A percentile compares a stretch with the other conserved stretches of the same genome.
phyloP scores from a whole-genome alignment of 139 green algal species.

The Micractinium sp. region DNA sequence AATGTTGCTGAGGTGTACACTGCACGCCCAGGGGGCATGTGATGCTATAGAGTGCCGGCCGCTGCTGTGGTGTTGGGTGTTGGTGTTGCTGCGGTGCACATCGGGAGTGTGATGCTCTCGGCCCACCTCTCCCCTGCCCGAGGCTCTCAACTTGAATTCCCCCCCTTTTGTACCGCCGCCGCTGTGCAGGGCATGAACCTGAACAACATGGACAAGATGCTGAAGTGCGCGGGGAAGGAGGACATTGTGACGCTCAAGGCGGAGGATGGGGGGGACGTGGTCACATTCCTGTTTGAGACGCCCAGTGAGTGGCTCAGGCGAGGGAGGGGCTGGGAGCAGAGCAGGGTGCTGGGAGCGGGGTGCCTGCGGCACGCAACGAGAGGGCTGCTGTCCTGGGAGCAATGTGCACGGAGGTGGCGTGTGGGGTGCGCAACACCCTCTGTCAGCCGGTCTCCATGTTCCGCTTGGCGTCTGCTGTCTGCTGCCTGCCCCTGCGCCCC shows the following conservation, averaged over 20 bases:
- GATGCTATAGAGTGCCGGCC: too few species aligned
- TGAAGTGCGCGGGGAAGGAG: constrained; percentile 95
- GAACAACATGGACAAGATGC: constrained; percentile 95
- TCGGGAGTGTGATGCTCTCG: too few species aligned
- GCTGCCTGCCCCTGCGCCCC: neutral
- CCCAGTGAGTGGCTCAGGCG: neutral
- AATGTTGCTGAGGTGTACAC: too few species aligned
- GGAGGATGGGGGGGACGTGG: constrained; percentile 86
- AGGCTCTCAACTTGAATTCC: too few species aligned
- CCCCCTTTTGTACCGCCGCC: too few species aligned
- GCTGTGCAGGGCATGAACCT: neutral
- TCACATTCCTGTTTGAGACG: constrained; percentile 95
- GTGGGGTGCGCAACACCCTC: too few species aligned
- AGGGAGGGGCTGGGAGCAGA: too few species aligned
- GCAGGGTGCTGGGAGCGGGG: too few species aligned
- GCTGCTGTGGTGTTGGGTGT: too few species aligned
- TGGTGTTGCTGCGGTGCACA: too few species aligned
- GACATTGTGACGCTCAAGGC: constrained; percentile 96
- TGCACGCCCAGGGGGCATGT: too few species aligned
- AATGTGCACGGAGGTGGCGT: neutral
- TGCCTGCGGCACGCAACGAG: neutral
- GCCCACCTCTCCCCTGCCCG: too few species aligned
- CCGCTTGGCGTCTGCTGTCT: neutral
- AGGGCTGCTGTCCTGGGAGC: neutral
- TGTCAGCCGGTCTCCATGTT: neutral